These are phyloP conservation scores for Arthrobotrys conoides DNA, from an alignment of 2,329 filamentous ascomycete genomes.

Conservation along the genomic window DNA sequence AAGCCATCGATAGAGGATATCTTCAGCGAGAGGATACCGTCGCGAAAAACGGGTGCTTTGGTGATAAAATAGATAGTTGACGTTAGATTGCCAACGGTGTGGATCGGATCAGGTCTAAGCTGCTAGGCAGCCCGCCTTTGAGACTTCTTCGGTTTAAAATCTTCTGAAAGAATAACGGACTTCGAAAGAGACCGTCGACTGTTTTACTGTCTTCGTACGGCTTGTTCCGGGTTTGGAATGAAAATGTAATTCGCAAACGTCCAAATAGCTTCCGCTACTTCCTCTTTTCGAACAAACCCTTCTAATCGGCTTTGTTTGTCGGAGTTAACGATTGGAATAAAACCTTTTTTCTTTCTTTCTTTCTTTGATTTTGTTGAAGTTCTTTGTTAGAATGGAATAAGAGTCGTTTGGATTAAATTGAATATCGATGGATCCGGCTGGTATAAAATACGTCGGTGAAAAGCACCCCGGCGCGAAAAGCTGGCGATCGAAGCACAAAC, in stretches of 20 bases:
- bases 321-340: not conserved
- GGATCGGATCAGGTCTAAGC: constrained; percentile 29
- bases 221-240: constrained; percentile 50
- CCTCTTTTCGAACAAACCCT: constrained; percentile 16
- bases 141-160: not conserved
- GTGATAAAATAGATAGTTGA: not conserved
- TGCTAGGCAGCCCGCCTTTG: constrained; percentile 53
- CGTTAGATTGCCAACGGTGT: not conserved
- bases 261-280: constrained; percentile 44
- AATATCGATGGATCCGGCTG: constrained; percentile 14
- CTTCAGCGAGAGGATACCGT: not conserved
- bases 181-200: constrained; percentile 18
- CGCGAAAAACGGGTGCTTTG: not conserved
- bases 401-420: constrained; percentile 1
- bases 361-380: not conserved
- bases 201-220: constrained; percentile 30
- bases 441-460: constrained; percentile 15
- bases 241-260: constrained; percentile 55
- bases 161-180: constrained; percentile 15
- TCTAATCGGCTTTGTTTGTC: constrained; percentile 24
- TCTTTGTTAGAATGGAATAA: constrained; percentile 4
- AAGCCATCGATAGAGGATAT: constrained; percentile 21
- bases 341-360: not conserved
- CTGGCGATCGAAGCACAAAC: constrained; percentile 13
- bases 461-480: constrained; percentile 3